A percentile compares a stretch with the other conserved stretches of the same genome.
Conservation (phyloP, 2,329 filamentous ascomycete genomes). For the Shiraia bambusicola region DNA sequence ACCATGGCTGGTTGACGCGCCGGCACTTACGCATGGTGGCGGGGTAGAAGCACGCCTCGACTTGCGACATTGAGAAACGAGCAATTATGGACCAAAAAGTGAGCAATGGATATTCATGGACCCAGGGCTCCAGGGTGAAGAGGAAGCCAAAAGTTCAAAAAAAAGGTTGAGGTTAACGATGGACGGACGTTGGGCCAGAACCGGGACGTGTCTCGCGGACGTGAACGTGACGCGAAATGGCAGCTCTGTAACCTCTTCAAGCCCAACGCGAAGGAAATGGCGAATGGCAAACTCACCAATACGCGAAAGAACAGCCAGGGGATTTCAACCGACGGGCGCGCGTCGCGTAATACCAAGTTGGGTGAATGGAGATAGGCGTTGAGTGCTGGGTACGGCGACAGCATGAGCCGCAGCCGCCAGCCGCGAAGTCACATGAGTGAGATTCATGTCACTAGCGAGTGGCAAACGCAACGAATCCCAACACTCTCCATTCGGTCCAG, state of each 20-base stretch:
- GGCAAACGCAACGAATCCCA: slow-evolving; percentile 14
- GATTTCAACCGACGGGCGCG: slow-evolving; percentile 9
- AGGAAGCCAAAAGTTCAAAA: not conserved
- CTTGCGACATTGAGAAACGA: slow-evolving; percentile 11
- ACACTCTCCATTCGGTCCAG: slow-evolving; percentile 10
- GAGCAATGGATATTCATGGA: not conserved
- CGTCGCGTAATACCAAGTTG: slow-evolving; percentile 20
- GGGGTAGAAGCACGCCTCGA: slow-evolving; percentile 17
- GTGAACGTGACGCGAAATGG: slow-evolving; percentile 23
- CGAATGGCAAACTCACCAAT: slow-evolving; percentile 6
- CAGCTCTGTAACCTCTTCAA: slow-evolving; percentile 4
- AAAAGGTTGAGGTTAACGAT: not conserved
- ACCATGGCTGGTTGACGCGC: slow-evolving; percentile 11
- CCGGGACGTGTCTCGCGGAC: slow-evolving; percentile 7
- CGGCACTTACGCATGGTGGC: slow-evolving; percentile 24
- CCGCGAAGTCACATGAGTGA: slow-evolving; percentile 24
- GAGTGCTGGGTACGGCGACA: slow-evolving; percentile 13
- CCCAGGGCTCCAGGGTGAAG: not conserved
- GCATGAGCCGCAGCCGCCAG: not conserved
- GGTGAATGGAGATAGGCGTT: slow-evolving; percentile 9
- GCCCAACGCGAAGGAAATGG: slow-evolving; percentile 2
- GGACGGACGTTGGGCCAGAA: not conserved
- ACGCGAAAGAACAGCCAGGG: slow-evolving; percentile 9
- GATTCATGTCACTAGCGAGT: slow-evolving; percentile 24
- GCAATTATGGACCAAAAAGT: slow-evolving; percentile 3